Evolutionary conservation across 306 rosid genomes (phyloP).

Genomic region (Prunus mume): DNA sequence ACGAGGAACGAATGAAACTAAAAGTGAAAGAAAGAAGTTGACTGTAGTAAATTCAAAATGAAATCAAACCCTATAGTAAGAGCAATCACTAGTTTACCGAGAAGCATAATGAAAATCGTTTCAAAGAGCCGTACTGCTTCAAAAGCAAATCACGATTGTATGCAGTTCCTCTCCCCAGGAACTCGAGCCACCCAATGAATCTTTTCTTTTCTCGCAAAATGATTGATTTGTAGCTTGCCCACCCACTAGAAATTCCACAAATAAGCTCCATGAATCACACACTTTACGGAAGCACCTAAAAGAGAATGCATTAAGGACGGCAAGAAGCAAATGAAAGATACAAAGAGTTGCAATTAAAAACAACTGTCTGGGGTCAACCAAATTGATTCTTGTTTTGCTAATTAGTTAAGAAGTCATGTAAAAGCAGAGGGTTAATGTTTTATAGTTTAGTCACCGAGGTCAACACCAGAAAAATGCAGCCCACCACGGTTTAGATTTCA

Average conservation of each 20-base stretch:
- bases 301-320: conserved; percentile 19
- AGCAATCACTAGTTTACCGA: not conserved
- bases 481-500: not conserved
- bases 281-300: conserved; percentile 64
- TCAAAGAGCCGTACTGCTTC: conserved; percentile 42
- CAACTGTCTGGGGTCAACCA: not conserved
- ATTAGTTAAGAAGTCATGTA: not conserved
- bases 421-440: not conserved
- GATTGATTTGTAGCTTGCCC: conserved; percentile 37
- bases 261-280: conserved; percentile 57
- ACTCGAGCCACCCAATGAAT: conserved; percentile 23
- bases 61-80: not conserved
- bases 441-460: not conserved
- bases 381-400: not conserved
- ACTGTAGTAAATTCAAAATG: not conserved
- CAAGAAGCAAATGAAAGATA: conserved; percentile 13
- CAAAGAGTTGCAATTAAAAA: not conserved
- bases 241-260: conserved; percentile 45
- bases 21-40: not conserved
- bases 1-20: not conserved
- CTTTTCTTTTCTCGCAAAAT: conserved; percentile 64
- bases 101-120: conserved; percentile 18
- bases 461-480: too few relatives aligned
- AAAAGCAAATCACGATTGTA: conserved; percentile 72
- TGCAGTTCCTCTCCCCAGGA: conserved; percentile 23